These are phyloP conservation scores for Boletales sp. DNA, from an alignment of 768 basidiomycete genomes.

Conservation along the genomic window DNA sequence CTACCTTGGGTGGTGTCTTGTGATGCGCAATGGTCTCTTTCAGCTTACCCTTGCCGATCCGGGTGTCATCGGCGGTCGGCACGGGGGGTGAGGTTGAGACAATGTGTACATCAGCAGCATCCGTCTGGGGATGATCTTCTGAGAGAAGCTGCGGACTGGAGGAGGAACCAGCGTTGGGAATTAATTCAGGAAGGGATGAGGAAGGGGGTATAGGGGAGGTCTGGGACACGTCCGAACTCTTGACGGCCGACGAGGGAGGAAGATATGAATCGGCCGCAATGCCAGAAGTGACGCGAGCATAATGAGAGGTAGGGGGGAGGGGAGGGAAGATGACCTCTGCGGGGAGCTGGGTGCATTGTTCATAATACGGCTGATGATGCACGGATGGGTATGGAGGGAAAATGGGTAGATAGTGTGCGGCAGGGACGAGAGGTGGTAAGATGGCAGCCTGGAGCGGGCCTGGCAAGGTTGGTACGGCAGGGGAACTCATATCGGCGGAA, in stretches of 20 bases:
- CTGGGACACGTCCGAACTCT: constrained; percentile 21
- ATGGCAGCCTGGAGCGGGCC: constrained; percentile 10
- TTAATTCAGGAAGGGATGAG: constrained; percentile 56
- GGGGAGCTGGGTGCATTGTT: constrained; percentile 51
- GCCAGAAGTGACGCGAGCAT: constrained; percentile 29
- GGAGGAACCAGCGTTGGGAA: constrained; percentile 60
- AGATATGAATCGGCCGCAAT: constrained; percentile 11
- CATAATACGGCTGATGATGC: constrained; percentile 75
- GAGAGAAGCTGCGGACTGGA: constrained; percentile 55
- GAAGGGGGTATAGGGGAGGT: constrained; percentile 31
- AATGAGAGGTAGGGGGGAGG: constrained; percentile 50
- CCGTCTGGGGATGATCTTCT: constrained; percentile 21
- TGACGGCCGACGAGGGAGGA: constrained; percentile 22
- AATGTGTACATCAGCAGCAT: constrained; percentile 12
- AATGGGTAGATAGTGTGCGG: constrained; percentile 31
- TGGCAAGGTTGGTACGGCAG: constrained; percentile 17
- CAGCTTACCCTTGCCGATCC: constrained; percentile 12
- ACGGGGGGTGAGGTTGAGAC: constrained; percentile 14
- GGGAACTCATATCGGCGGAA: constrained; percentile 23
- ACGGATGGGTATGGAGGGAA: constrained; percentile 56
- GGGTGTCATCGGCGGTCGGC: constrained; percentile 6
- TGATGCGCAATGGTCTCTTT: constrained; percentile 14
- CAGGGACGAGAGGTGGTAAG: constrained; percentile 20
- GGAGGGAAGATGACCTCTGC: constrained; percentile 75
- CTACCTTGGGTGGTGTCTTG: constrained; percentile 29